Percentiles rank a stretch among this genome's conserved stretches.
Evolutionary conservation across 768 basidiomycete species (phyloP).

Genomic region (Mycena chlorophos): DNA sequence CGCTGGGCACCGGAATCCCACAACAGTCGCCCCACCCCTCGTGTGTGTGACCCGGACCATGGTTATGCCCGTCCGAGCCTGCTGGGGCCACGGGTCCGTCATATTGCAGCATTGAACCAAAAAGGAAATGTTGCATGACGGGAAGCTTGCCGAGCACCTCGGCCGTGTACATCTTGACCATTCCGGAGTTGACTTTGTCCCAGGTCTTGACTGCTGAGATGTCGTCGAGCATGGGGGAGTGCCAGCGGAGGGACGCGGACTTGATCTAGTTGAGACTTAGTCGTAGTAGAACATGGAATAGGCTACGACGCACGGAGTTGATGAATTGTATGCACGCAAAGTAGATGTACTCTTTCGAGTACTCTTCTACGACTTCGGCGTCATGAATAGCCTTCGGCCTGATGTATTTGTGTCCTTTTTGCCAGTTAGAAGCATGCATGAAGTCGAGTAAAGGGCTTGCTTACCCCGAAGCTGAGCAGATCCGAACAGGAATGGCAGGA

Average conservation of each 20-base stretch:
- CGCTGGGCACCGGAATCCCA: conserved; percentile 84
- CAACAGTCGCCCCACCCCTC: conserved; percentile 89
- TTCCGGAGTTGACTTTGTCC: conserved; percentile 95
- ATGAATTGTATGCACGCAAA: conserved; percentile 95
- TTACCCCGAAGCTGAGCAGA: conserved; percentile 72
- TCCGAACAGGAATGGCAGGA: conserved; percentile 88
- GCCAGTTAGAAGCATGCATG: background rate
- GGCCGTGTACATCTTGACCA: conserved; percentile 97
- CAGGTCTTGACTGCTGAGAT: conserved; percentile 94
- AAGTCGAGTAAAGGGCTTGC: conserved; percentile 3
- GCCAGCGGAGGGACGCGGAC: conserved; percentile 93
- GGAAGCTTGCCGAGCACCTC: conserved; percentile 96
- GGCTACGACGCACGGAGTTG: conserved; percentile 71
- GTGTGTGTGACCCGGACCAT: conserved; percentile 51
- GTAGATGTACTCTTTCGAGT: conserved; percentile 92
- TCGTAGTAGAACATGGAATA: background rate
- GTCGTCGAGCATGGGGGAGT: conserved; percentile 98
- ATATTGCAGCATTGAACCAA: conserved; percentile 77
- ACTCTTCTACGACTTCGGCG: conserved; percentile 87
- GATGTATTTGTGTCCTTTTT: conserved; percentile 81
- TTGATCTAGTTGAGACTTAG: conserved; percentile 63
- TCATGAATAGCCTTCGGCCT: conserved; percentile 93
- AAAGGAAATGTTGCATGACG: conserved; percentile 94
- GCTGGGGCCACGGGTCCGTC: conserved; percentile 54
- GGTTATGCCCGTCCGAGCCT: conserved; percentile 46